Base-by-base conservation (phyloP, 2,329 filamentous ascomycete genomes). In the Thermomyces lanuginosus region DNA sequence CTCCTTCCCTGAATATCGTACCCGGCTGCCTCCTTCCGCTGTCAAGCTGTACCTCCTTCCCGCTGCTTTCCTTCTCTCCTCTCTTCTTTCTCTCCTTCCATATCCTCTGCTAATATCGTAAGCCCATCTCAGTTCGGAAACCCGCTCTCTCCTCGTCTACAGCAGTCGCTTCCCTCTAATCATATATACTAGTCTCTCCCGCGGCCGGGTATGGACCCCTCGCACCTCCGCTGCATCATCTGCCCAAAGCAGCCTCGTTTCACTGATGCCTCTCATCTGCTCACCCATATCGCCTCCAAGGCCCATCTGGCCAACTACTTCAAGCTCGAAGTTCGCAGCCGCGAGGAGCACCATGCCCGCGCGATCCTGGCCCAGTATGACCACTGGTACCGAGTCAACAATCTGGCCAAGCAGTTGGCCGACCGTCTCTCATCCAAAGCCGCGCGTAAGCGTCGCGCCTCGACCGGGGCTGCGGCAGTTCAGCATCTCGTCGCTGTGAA, bases 261-360 rank as follows among this genome's bases (percentile, higher is more conserved):
- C 56, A 92, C 82, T 30, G 86, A 95, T 52, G 64, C 83, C 22
- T 92, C 84, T 17, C 86, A 93, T 51, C 63, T 93, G 19, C 69
- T 95, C 45, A 95, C 86, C 8, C 86, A 95, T 47, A 71, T 93
- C 35, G 72, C 78, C 33, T 93, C 84, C 37, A 93, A 93, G 49
- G 77, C 78, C n/a, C 86, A 95, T 49, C 61, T 93, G 17, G 74
- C 82, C 33, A 69, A 81, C 46, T 73, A 80, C 43, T 91, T 84
- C 58, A 82, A 81, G 44, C 65, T 82, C 27, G 75, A 81, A 42
- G 69, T 92, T 38, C 70, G 69, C 31, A 69, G 75, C 29, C 66
- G 71, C 28, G 63, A 68, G 23, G 77, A 91, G 33, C 51, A 63
- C n/a, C 56, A 57, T n/a, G 72, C 76, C n/a, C 62, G 65, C 13